phyloP scores from a whole-genome alignment of 1,284 basidiomycete genomes.

The Naganishia sp. region DNA sequence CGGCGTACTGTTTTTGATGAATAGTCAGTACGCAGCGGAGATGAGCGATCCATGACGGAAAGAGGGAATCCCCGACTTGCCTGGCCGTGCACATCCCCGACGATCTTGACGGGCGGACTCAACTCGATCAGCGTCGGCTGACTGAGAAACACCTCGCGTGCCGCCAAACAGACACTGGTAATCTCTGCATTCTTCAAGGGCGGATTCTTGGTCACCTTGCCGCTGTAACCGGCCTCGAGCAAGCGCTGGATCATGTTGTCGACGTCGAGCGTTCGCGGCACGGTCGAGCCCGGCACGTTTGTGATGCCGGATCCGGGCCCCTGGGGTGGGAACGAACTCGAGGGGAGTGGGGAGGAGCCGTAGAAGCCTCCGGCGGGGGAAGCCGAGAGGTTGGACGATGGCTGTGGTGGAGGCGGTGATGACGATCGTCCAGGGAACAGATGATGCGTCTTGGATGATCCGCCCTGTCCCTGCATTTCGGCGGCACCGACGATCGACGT shows the following conservation, averaged over 20 bases:
- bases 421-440: conserved; percentile 30
- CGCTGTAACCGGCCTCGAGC: conserved; percentile 94
- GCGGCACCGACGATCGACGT: conserved; percentile 19
- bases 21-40: not conserved
- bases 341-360: conserved; percentile 34
- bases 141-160: conserved; percentile 91
- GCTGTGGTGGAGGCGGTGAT: conserved; percentile 32
- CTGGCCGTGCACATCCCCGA: conserved; percentile 98
- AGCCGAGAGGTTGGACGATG: conserved; percentile 31
- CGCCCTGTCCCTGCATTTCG: conserved; percentile 11
- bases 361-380: conserved; percentile 36
- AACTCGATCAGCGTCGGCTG: conserved; percentile 98
- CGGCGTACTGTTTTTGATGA: conserved; percentile 66
- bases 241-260: conserved; percentile 98
- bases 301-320: conserved; percentile 28
- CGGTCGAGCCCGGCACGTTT: conserved; percentile 9
- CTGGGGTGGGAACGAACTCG: conserved; percentile 39
- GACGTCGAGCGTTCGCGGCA: conserved; percentile 74
- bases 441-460: conserved; percentile 7
- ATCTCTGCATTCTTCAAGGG: conserved; percentile 98
- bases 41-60: not conserved
- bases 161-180: conserved; percentile 91
- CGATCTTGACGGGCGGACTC: conserved; percentile 97
- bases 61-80: conserved; percentile 35
- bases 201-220: conserved; percentile 95